Evolutionary conservation across 1,284 basidiomycete species (phyloP), one percentile per base, ranked within the genome.

Genomic region (Ustilago hordei): DNA sequence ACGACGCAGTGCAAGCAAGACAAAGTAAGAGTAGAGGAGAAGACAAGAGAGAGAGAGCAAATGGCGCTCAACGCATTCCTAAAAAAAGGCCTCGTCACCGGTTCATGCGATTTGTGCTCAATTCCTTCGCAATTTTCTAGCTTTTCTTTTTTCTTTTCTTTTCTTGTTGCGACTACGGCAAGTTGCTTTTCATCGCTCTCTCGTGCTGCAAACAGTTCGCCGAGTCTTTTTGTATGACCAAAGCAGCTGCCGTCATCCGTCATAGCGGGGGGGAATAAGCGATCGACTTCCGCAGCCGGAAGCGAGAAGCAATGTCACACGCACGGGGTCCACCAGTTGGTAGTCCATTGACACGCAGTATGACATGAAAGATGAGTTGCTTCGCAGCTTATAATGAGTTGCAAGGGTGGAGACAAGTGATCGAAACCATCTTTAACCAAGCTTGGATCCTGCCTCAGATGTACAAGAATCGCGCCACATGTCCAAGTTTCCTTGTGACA

Each of bases 91-190:
- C 45, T 23, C 11, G 15, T 17, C 9, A 17, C 38, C 9, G 11
- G 3, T 9, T 17, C 9, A 39, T 11, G 4, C 4, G 11, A 11
- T 48, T 48, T 9, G 8, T 48, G 23, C n/a, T 8, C 9, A 32
- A 50, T 32, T 50, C 28, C 31, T 50, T 50, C 48, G 48, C 48
- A 50, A 50, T 34, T 50, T 50, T 50, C 8, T 48, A 15, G 12
- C 17, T 11, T 43, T 43, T 28, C 47, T 32, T 32, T 32, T 15
- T 15, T 15, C 6, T 32, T 50, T 28, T 50, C 13, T 32, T 50
- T 23, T 50, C 19, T 31, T 28, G 47, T 23, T 50, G 23, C 48
- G 52, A 54, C 55, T 57, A 47, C 57, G 57, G 57, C 45, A 45
- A 59, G 32, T 28, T 23, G 35, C 23, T 23, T 23, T 23, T 23